Evolutionary conservation across 768 basidiomycete species (phyloP), one percentile per base, ranked within the genome.

Genomic region (Amanita exitialis): DNA sequence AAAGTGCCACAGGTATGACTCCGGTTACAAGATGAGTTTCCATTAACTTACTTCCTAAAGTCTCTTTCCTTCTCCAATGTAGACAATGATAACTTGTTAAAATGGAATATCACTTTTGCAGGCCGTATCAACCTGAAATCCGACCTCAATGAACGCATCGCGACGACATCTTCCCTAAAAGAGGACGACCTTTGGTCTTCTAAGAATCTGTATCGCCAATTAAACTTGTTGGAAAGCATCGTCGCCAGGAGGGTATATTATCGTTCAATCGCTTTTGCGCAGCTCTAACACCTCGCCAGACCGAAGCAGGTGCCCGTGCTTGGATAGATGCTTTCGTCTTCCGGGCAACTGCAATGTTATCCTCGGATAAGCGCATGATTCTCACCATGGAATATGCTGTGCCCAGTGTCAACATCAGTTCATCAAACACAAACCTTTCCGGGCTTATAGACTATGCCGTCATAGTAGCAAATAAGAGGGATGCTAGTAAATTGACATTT

Each of bases 341-440:
- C 44, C 59, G 61, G 28, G 58, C 51, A 36, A 59, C 60, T 51
- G 61, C 60, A 23, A 61, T 62, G 61, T 45, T 62, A 38, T 47
- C 57, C 39, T 30, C 51, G 28, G 46, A 52, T n/a, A 55, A 56
- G 38, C 43, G 39, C 41, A 54, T 56, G 47, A 32, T 56, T 42
- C 52, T 59, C 36, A 60, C 53, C 55, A 37, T 59, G 30, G 57
- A 58, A 53, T 45, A 62, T 28, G 25, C 25, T 37, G 48, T 60
- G 38, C 50, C 59, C 44, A 44, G 44, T 44, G 25, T 44, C 44
- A 44, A 44, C 44, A 30, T 44, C 30, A 25, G 27, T 44, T 25
- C 25, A 25, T 44, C 44, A 44, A 44, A 44, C 44, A 28, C 9
- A 28, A 28, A 28, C 28, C 8, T 28, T 28, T 28, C 28, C 28